Evolutionary conservation across 169 alveolate species (phyloP), one percentile per base, ranked within the genome.

Genomic region (Plasmodium malariae): DNA sequence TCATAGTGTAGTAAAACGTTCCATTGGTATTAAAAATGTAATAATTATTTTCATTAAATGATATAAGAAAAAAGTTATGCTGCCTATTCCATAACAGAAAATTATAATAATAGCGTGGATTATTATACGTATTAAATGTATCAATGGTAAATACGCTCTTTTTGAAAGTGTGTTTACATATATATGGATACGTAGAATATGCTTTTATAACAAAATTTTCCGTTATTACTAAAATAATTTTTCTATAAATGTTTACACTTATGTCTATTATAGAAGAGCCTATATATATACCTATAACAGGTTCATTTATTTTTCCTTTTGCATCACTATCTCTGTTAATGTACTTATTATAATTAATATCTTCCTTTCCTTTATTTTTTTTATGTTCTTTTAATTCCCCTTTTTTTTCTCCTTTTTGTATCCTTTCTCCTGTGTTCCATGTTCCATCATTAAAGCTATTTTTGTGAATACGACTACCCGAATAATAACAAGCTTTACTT

Each of bases 21-120:
- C 92, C 92, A 86, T 86, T 86, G 24, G 92, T 70, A 54, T 86
- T 86, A 60, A 55, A 86, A 69, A 86, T 86, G 48, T 70, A 57
- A 49, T 69, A 86, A 71, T 65, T 71, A 51, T 70, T 86, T 49
- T 36, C 7, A 57, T 71, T 86, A 17, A 86, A 60, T 1, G 92
- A 86, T 11, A 86, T 40, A 11, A 86, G 87, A 36, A 86, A 86
- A 71, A 86, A 86, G 55, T 69, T 86, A 32, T 69, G 40, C 43
- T 86, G 92, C 49, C 59, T 86, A 72, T 86, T 86, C 92, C 92
- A 86, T 21, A 86, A 24, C 21, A 86, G 12, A 48, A 55, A 86
- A 34, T 86, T 86, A 40, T 86, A 86, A 34, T 48, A 86, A 30
- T 54, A 32, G 30, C 14, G 24, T 21, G 60, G 2, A 67, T 36